phyloP scores from a whole-genome alignment of 139 green algal species.

The Chlorella vulgaris region DNA sequence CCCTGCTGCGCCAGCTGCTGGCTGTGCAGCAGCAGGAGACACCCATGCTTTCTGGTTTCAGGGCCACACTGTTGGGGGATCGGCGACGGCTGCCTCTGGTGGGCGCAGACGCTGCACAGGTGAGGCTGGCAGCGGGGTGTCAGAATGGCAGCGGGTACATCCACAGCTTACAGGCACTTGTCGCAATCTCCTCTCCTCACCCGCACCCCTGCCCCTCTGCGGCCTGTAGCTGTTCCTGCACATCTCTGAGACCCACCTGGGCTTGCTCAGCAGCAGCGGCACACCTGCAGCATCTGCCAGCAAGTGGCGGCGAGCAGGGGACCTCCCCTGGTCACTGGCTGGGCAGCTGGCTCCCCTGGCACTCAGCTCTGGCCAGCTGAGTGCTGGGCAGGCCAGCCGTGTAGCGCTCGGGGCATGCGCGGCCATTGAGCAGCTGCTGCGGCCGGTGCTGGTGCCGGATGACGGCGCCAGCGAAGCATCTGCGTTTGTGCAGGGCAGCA shows the following conservation, averaged over 20 bases:
- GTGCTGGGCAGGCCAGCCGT: not conserved
- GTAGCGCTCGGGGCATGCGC: conserved; percentile 5
- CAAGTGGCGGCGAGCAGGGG: conserved; percentile 1
- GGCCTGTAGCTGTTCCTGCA: conserved; percentile 19
- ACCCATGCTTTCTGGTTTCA: conserved; percentile 10
- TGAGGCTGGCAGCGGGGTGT: not conserved
- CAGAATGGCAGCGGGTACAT: not conserved
- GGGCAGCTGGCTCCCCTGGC: conserved; percentile 18
- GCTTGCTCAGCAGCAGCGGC: not conserved
- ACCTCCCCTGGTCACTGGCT: conserved; percentile 15
- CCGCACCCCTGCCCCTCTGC: not conserved
- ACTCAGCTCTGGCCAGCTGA: not conserved
- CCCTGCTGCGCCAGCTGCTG: conserved; percentile 7
- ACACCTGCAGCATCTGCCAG: not conserved
- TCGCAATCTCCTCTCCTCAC: too few species aligned
- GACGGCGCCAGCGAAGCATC: conserved; percentile 3
- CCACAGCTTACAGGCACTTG: too few species aligned
- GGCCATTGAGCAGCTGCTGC: conserved; percentile 1
- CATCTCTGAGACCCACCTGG: conserved; percentile 10
- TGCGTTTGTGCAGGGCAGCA: not conserved
- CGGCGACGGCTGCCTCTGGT: conserved; percentile 12
- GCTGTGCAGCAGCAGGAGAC: not conserved
- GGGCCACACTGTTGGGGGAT: not conserved
- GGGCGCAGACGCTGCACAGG: conserved; percentile 11
- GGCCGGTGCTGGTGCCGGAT: conserved; percentile 23